Evolutionary conservation across 169 alveolate genomes (phyloP), one percentile per base, ranked within the genome.

Genomic region (Cryptosporidium baileyi): DNA sequence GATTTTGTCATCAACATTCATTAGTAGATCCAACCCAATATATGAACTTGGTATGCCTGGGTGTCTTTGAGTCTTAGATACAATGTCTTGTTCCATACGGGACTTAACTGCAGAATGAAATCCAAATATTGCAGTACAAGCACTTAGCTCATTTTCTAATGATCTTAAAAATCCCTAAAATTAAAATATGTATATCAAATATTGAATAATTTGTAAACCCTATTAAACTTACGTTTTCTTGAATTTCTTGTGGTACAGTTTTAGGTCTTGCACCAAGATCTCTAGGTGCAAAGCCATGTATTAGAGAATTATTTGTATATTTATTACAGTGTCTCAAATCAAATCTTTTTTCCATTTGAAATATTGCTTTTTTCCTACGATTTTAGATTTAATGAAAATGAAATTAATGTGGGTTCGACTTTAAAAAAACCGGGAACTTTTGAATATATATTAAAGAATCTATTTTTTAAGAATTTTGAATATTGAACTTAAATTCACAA

Each of bases 31-130:
- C n/a, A 74, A 34, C n/a, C 85, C 57, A 13, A 52, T 5, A 51
- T 74, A 40, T 2, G 85, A 74, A 30, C 85, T 74, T 3, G 85
- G 85, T 6, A 74, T 51, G 22, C 85, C 85, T 13, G 85, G 85
- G 44, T 74, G 85, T 7, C 85, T 51, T 38, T 74, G 85, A 3
- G 59, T 45, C 19, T 41, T 74, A 6, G 85, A 74, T 32, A 74
- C 85, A 19, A 74, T 1, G 19, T 52, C 67, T 34, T 74, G 85
- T 36, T 74, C 74, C 85, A 74, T 74, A 24, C 67, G 49, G 17
- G 85, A 51, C 54, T 36, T 74, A 7, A 19, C 57, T 40, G 74
- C 67, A 28, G 74, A 74, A 61, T 74, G 85, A 59, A 22, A 74
- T 17, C 85, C 85, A 40, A 52, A 51, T 36, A 74, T 47, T 5